A percentile compares a stretch with the other conserved stretches of the same genome.
phyloP scores from a whole-genome alignment of 305 asterid genomes.

The Galium porrigens region DNA sequence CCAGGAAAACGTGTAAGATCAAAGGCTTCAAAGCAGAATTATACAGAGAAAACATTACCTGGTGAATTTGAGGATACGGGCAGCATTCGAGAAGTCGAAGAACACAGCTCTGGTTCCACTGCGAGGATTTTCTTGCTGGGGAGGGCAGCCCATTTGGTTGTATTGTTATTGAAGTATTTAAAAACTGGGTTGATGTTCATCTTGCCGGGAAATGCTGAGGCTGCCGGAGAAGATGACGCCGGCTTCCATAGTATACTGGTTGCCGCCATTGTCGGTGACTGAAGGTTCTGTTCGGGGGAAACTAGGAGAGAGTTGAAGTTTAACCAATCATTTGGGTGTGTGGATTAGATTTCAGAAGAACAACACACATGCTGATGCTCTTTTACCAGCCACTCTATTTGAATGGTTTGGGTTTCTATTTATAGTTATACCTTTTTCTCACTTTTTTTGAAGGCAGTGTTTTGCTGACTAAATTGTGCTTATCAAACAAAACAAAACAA shows the following conservation, averaged over 20 bases:
- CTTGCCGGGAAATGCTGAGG: conserved; percentile 18
- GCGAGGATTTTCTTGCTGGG: neutral
- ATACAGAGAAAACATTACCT: neutral
- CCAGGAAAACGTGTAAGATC: neutral
- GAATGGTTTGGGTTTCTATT: neutral
- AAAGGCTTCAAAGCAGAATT: neutral
- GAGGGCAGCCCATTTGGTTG: conserved; percentile 10
- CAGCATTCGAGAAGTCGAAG: conserved; percentile 22
- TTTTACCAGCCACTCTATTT: neutral
- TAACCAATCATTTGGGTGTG: neutral
- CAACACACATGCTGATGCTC: neutral
- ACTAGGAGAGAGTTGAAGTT: conserved; percentile 1
- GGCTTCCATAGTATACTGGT: conserved; percentile 35
- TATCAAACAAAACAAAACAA: too few relatives aligned
- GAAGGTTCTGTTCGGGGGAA: conserved; percentile 12
- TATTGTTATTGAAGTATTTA: conserved; percentile 4
- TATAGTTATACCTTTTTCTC: neutral
- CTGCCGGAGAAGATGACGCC: conserved; percentile 25
- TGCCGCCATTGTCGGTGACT: conserved; percentile 41
- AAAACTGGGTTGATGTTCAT: conserved; percentile 16
- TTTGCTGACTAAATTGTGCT: too few relatives aligned
- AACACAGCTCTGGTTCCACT: conserved; percentile 16
- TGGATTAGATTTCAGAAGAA: conserved; percentile 4
- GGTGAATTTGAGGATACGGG: conserved; percentile 20
- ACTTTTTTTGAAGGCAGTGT: too few relatives aligned